Conservation (phyloP, 768 basidiomycete species). For the Kwoniella sp. region DNA sequence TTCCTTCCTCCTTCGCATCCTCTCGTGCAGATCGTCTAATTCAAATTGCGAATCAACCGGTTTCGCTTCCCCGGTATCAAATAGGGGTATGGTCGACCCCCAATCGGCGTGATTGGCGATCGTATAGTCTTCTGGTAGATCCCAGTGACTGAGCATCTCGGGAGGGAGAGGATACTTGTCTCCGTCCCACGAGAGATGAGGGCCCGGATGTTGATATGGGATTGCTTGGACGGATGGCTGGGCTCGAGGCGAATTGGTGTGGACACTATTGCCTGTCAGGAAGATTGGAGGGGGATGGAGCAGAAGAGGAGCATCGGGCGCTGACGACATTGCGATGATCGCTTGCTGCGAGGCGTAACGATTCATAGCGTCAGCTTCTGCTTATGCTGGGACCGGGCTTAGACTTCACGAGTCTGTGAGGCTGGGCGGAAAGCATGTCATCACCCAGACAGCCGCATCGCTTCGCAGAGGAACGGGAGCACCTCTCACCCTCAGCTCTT, state of each 20-base stretch:
- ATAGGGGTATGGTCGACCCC: neutral
- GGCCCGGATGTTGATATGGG: no score
- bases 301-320: no score
- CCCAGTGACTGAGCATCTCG: slow-evolving; percentile 11
- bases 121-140: slow-evolving; percentile 8
- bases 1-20: slow-evolving; percentile 5
- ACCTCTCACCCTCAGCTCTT: neutral
- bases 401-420: no score
- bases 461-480: neutral
- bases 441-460: no score
- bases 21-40: slow-evolving; percentile 3
- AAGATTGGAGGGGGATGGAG: no score
- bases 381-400: no score
- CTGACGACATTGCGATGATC: neutral
- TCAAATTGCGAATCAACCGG: slow-evolving; percentile 8
- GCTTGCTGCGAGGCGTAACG: neutral
- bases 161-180: neutral
- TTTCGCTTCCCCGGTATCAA: no score
- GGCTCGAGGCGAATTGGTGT: no score
- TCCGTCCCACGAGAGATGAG: neutral
- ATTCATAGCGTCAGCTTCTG: neutral
- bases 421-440: no score
- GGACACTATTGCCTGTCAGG: no score
- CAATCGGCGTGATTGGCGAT: slow-evolving; percentile 1
- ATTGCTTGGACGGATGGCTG: no score